These are phyloP conservation scores for Citrus cavaleriei DNA, from an alignment of 345 rosid genomes.

Conservation along the genomic window DNA sequence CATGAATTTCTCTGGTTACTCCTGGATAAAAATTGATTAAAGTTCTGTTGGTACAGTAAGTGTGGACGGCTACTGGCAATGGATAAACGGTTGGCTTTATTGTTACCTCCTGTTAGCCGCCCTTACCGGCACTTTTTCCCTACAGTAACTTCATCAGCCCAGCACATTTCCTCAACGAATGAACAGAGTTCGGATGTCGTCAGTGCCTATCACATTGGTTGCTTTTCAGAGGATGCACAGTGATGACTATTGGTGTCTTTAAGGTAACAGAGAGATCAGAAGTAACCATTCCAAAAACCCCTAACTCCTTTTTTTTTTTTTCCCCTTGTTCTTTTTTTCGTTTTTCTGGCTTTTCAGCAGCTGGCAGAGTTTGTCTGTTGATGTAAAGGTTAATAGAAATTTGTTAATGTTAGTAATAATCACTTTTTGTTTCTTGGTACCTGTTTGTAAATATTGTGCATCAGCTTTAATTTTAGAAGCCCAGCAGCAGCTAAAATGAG, in stretches of 20 bases:
- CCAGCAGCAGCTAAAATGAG: background rate
- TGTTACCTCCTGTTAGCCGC: constrained; percentile 58
- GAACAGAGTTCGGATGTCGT: constrained; percentile 25
- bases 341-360: background rate
- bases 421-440: background rate
- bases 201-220: constrained; percentile 52
- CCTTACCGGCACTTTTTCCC: constrained; percentile 32
- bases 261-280: constrained; percentile 2
- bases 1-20: background rate
- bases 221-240: constrained; percentile 41
- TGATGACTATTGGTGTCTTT: background rate
- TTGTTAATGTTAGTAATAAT: background rate
- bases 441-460: no score
- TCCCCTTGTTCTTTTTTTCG: background rate
- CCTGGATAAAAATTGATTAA: background rate
- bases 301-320: background rate
- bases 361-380: background rate
- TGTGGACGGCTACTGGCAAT: constrained; percentile 68
- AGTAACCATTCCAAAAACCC: background rate
- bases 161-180: constrained; percentile 17
- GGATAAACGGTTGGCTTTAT: constrained; percentile 58
- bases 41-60: constrained; percentile 43
- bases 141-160: constrained; percentile 14
- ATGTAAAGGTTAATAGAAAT: background rate
- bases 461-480: background rate